phyloP scores from a whole-genome alignment of 164 flowering plant genomes.

The Macadamia tetraphylla region DNA sequence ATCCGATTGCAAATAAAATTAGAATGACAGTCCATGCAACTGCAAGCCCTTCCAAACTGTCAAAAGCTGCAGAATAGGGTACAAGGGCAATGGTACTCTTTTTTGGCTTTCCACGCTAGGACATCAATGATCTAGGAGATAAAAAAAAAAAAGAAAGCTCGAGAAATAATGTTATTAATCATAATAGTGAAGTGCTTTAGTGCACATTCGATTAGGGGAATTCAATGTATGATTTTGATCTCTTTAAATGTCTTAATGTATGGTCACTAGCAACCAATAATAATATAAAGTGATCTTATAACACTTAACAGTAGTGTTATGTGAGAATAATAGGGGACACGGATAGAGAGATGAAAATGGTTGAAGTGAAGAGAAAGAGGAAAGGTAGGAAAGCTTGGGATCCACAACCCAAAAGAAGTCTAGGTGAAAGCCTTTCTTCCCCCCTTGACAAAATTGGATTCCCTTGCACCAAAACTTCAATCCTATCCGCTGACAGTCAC shows the following conservation, averaged over 20 bases:
- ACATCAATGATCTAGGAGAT: background rate
- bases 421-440: background rate
- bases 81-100: background rate
- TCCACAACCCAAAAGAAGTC: constrained; percentile 11
- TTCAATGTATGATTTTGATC: too few species aligned
- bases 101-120: background rate
- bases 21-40: background rate
- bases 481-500: too few species aligned
- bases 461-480: too few species aligned
- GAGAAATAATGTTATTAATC: background rate
- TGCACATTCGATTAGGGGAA: background rate
- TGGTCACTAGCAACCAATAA: background rate
- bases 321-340: constrained; percentile 1
- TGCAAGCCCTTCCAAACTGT: background rate
- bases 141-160: background rate
- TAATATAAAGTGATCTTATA: background rate
- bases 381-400: constrained; percentile 1
- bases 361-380: constrained; percentile 8
- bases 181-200: background rate
- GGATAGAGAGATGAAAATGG: constrained; percentile 6
- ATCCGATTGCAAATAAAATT: background rate
- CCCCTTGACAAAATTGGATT: too few species aligned
- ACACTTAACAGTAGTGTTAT: background rate
- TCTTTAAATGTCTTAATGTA: too few species aligned
- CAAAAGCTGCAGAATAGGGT: background rate